Evolutionary conservation across 805 yeast species (phyloP), one percentile per base, ranked within the genome.

Genomic region (Myxozyma melibiosi): DNA sequence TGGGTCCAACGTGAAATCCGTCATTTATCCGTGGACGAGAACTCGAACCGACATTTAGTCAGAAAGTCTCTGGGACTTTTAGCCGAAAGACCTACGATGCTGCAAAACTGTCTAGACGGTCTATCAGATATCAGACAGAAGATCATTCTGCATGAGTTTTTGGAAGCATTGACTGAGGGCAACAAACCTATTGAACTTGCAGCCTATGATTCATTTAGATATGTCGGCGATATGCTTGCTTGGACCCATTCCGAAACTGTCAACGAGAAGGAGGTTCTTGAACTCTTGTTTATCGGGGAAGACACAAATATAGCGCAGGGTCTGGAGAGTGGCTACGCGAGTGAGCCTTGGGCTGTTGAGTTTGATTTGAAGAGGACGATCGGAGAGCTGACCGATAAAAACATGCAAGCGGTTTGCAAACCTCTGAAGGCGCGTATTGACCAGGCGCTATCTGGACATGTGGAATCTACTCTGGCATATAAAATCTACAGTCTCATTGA

Each of bases 221-320:
- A 84, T 62, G 76, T 89, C 16, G 96, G 97, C 25, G 97, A 90
- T 68, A 78, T 94, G 31, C 74, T 94, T 37, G 98, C 98, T 0
- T 88, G 87, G 75, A 79, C 90, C 1, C 97, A 94, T 68, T 82
- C 91, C 1, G 79, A 88, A 3, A 84, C 90, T 30, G 96, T 90
- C 3, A 88, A 89, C 71, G 99, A 94, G 70, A 79, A 84, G 39
- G 99, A 94, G 67, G 77, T 85, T 30, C 78, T 92, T 4, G 78
- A 78, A 7, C 78, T 84, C 18, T 72, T 92, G 49, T 84, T 92
- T 53, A 78, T 78, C 44, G 72, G 75, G 43, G 72, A 73, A 37
- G 66, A 64, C 13, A 58, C 66, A 37, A 42, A 64, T 25, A 57
- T 57, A 24, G 43, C 51, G 22, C 50, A 48, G 24, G 47, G 60